Conservation (phyloP, 768 basidiomycete genomes). For the Lactarius hatsudake region DNA sequence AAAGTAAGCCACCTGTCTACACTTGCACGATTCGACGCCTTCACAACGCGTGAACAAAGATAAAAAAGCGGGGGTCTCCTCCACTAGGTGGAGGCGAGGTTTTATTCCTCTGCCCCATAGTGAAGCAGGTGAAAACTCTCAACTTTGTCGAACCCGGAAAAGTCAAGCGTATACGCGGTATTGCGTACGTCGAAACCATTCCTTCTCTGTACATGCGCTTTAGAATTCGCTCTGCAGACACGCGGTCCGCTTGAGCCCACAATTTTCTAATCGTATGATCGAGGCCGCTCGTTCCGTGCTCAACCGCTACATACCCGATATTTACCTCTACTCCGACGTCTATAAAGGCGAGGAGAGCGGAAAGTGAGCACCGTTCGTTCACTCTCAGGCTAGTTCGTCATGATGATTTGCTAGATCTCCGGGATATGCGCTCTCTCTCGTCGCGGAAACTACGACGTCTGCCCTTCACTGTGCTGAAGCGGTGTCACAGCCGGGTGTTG, state of each 20-base stretch:
- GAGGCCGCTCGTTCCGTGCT: constrained; percentile 89
- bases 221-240: constrained; percentile 51
- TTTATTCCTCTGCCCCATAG: constrained; percentile 88
- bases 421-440: constrained; percentile 86
- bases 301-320: constrained; percentile 96
- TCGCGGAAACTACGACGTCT: constrained; percentile 90
- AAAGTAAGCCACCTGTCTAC: constrained; percentile 47
- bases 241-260: constrained; percentile 93
- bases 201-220: neutral
- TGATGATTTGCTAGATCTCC: constrained; percentile 64
- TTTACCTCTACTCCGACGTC: constrained; percentile 97
- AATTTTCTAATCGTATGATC: constrained; percentile 97
- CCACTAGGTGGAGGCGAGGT: constrained; percentile 93
- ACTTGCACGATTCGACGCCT: neutral
- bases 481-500: constrained; percentile 73
- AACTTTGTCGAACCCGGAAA: constrained; percentile 91
- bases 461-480: constrained; percentile 87
- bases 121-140: constrained; percentile 87
- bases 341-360: constrained; percentile 98
- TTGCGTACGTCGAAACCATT: constrained; percentile 63
- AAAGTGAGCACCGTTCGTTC: constrained; percentile 60
- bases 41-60: constrained; percentile 44
- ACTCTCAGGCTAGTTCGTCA: neutral
- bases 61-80: constrained; percentile 90
- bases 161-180: constrained; percentile 91